Base-by-base conservation (phyloP, 306 rosid genomes). In the Albizia julibrissin region DNA sequence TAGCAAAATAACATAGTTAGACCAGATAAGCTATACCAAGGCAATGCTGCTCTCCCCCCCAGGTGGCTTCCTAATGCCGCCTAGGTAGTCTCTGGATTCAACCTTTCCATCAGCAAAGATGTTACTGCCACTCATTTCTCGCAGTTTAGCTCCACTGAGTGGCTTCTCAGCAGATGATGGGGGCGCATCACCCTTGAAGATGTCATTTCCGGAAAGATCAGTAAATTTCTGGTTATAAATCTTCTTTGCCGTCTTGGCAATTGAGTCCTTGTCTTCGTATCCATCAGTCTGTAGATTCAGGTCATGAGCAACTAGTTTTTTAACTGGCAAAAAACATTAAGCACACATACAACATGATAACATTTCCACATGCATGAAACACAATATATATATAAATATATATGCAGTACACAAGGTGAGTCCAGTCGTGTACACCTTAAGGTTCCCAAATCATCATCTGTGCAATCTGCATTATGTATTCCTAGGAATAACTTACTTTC, bases 31-130 rank as follows among this genome's bases (percentile, higher is more conserved):
- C 89, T 87, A 93, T 84, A 95, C 96, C 94, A 95, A 84, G 6
- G 99, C 99, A 82, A 93, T 92, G 92, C 98, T 95, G 90, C 99
- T 95, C 88, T 95, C 99, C 1, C 99, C 99, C 0, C 98, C 99
- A 1, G 99, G 99, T 72, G 99, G 99, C 84, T 95, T 95, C 93
- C 99, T 94, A 69, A 95, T 98, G 3, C 97, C 97, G 0, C 99
- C 99, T 33, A 93, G 80, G 87, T 83, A 95, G 87, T 95, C 99
- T 81, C 99, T 90, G 49, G 97, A 84, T 87, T 93, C 98, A 58
- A 74, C 92, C 89, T 95, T 95, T 79, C 98, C 99, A 6, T 95
- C 99, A 37, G 99, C 98, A 89, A 95, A 95, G 85, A 95, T 95
- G 90, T 95, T 91, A 16, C 89, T 95, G 33, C 99, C 99, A 14